Evolutionary conservation across 257 asterid genomes (phyloP).

Genomic region (Solanum sparsipilum): DNA sequence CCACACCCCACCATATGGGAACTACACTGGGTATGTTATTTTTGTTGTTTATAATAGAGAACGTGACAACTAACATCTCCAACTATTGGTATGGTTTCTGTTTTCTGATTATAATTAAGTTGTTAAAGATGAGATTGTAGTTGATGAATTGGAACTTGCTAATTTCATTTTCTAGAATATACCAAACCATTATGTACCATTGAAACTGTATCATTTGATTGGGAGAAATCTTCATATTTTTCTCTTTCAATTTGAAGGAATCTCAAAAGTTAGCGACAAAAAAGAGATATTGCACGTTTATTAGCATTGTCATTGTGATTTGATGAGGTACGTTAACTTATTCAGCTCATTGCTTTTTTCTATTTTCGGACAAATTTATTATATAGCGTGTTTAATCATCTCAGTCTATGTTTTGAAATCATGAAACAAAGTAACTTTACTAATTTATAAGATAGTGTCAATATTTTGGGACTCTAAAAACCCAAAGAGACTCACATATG

Average conservation of each 20-base stretch:
- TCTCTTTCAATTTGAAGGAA: conserved; percentile 10
- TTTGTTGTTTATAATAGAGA: background rate
- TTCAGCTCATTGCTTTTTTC: background rate
- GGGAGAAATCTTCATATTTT: background rate
- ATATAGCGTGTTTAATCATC: background rate
- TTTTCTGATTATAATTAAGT: background rate
- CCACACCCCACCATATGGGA: background rate
- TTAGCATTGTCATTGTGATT: conserved; percentile 62
- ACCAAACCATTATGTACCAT: no score
- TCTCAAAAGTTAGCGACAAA: conserved; percentile 71
- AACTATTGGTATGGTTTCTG: background rate
- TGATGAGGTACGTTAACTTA: conserved; percentile 40
- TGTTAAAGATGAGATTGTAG: background rate
- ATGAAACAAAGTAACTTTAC: background rate
- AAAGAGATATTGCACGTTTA: conserved; percentile 14
- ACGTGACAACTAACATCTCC: background rate
- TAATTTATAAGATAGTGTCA: background rate
- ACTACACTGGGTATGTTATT: no score
- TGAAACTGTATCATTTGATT: background rate
- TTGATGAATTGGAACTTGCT: background rate
- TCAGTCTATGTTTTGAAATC: background rate
- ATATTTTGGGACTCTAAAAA: background rate
- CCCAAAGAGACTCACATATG: background rate
- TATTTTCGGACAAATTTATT: background rate
- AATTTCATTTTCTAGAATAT: background rate